Evolutionary conservation across 2,329 filamentous ascomycete species (phyloP), one percentile per base, ranked within the genome.

Genomic region (Teratosphaeria zuluensis): DNA sequence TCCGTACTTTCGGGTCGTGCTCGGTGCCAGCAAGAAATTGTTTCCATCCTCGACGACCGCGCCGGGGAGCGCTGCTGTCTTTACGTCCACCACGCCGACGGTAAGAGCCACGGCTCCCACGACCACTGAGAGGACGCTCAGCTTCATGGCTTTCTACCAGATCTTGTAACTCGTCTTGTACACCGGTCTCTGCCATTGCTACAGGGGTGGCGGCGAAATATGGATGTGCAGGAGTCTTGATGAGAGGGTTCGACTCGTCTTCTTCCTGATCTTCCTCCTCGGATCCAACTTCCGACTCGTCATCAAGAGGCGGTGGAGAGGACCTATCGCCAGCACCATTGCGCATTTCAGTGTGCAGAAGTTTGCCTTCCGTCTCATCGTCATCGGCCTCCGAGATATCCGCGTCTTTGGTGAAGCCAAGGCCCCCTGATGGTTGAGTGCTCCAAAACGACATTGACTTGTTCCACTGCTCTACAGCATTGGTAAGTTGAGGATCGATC

Each of bases 1-100:
- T 59, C 42, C 30, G 55, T 19, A 48, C 33, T 56, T 24, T 30
- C 11, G 56, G 24, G 56, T 69, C 67, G 55, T 68, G 66, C 55
- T 64, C 64, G 6, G 67, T 69, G 21, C 67, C 67, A 58, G 63
- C 64, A 8, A 69, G 38, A 1, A 66, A 64, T 65, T 66, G 67
- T 48, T 67, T 68, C 64, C 64, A 67, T 28, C 67, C 64, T 19
- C 57, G 8, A 28, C 46, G 28, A n/a, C 46, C 56, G 12, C 54
- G 32, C 9, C 31, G 31, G 19, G 16, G 42, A 6, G 16, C 42
- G 11, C 42, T 48, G 42, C 42, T 19, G n/a, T 48, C 42, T 21
- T 48, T 48, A 11, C 42, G 42, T 21, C 16, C 42, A 8, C n/a
- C 42, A 14, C 56, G 46, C 14, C 21, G 24, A 16, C 56, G 31